Percentiles rank a stretch among this genome's conserved stretches.
Conservation (phyloP, 1,284 basidiomycete species). For the Boletus putidus region DNA sequence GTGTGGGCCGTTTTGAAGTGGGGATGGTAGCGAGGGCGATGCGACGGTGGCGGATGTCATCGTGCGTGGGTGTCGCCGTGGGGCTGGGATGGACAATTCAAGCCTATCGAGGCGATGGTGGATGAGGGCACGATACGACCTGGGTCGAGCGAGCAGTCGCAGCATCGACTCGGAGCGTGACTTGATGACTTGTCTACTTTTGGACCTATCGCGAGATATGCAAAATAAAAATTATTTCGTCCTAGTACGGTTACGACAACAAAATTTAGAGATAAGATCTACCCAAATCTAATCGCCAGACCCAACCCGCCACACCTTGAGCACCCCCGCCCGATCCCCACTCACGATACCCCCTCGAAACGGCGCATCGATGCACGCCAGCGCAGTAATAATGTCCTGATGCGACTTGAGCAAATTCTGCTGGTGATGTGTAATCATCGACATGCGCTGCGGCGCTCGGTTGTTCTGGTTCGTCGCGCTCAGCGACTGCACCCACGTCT, state of each 20-base stretch:
- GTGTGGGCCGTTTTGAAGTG: slow-evolving; percentile 37
- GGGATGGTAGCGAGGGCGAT: slow-evolving; percentile 42
- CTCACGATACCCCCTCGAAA: slow-evolving; percentile 86
- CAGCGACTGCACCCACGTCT: slow-evolving; percentile 60
- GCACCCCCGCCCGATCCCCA: slow-evolving; percentile 76
- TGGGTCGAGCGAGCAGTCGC: slow-evolving; percentile 30
- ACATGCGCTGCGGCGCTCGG: slow-evolving; percentile 70
- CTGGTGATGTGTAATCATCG: slow-evolving; percentile 76
- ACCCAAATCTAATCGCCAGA: slow-evolving; percentile 42
- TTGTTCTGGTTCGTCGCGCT: slow-evolving; percentile 53
- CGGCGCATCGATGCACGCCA: slow-evolving; percentile 82
- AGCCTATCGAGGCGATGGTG: slow-evolving; percentile 5
- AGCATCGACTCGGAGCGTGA: slow-evolving; percentile 30
- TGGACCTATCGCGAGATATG: slow-evolving; percentile 35
- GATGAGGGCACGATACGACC: slow-evolving; percentile 20
- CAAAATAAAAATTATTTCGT: neutral
- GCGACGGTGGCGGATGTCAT: slow-evolving; percentile 38
- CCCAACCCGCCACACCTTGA: slow-evolving; percentile 83
- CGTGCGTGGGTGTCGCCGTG: slow-evolving; percentile 8
- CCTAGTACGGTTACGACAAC: too few relatives aligned
- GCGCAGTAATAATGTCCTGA: slow-evolving; percentile 79
- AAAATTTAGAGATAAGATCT: too few relatives aligned
- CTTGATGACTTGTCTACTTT: slow-evolving; percentile 27
- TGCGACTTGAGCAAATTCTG: slow-evolving; percentile 76
- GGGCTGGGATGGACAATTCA: neutral